phyloP scores from a whole-genome alignment of 345 rosid genomes.

The Xanthoceras sorbifolium region DNA sequence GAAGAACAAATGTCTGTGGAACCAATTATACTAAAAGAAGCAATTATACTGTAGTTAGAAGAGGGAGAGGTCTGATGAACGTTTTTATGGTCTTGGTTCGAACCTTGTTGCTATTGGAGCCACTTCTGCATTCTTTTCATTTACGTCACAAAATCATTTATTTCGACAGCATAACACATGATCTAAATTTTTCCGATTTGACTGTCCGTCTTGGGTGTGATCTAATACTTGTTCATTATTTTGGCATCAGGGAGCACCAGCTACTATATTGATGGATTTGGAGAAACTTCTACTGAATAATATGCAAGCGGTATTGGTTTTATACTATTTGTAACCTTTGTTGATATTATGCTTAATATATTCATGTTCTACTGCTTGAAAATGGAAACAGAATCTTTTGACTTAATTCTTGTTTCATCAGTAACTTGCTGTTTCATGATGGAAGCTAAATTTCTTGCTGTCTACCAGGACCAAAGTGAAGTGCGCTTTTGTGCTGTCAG shows the following conservation, averaged over 20 bases:
- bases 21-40: no score
- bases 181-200: background rate
- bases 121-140: background rate
- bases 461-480: constrained; percentile 84
- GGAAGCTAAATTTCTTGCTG: constrained; percentile 23
- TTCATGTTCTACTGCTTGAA: background rate
- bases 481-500: constrained; percentile 90
- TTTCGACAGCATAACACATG: background rate
- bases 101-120: background rate
- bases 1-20: no score
- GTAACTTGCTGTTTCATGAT: background rate
- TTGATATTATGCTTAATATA: constrained; percentile 1
- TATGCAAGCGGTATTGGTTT: constrained; percentile 61
- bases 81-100: background rate
- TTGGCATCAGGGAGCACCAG: constrained; percentile 64
- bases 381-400: background rate
- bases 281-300: constrained; percentile 73
- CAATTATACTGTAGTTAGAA: no score
- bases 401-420: constrained; percentile 18
- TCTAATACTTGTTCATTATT: constrained; percentile 6
- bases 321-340: background rate
- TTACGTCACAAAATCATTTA: background rate
- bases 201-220: background rate
- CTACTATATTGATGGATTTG: constrained; percentile 61
- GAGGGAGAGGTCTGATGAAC: no score